Evolutionary conservation across 768 basidiomycete genomes (phyloP), one percentile per base, ranked within the genome.

Genomic region (Polyporus arcularius): DNA sequence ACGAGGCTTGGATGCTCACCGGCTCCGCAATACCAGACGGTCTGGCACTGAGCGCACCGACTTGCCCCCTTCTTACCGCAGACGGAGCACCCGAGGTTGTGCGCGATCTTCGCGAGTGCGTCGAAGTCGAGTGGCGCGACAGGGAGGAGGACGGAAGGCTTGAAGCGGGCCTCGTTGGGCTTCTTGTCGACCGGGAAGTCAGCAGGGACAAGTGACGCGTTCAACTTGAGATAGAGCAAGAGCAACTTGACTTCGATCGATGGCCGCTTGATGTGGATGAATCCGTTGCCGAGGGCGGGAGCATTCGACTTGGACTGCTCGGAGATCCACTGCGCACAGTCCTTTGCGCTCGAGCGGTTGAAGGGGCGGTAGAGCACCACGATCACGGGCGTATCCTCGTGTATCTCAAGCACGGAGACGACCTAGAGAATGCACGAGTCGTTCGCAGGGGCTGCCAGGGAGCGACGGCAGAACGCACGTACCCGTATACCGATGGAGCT

Each of bases 11-110:
- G n/a, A 41, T 41, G 21, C 21, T 26, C 21, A 77, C 77, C 72
- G 65, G 66, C 66, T 32, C 75, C 64, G 55, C 78, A 79, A 59
- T 79, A 79, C 7, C 70, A 60, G n/a, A 72, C 72, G 0, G 68
- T 68, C 21, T 73, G 62, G 51, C 78, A 79, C 41, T 70, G 70
- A 1, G 70, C 49, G 57, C 79, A 80, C 32, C 71, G 65, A 39
- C 70, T 74, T 21, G 62, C 63, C 11, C 69, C 71, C 53, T 62
- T 71, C 53, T 74, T 71, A 2, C 79, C 77, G 53, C 79, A 80
- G 0, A 79, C 63, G 26, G 71, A 73, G 52, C 78, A 80, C 4
- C 78, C 77, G 38, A 63, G 30, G 31, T 70, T 70, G 35, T 60
- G 65, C 21, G 69, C 75, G 10, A 79, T 63, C 45, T 68, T 73